Conservation (phyloP, 2,329 filamentous ascomycete species). For the Trichoderma sp. region DNA sequence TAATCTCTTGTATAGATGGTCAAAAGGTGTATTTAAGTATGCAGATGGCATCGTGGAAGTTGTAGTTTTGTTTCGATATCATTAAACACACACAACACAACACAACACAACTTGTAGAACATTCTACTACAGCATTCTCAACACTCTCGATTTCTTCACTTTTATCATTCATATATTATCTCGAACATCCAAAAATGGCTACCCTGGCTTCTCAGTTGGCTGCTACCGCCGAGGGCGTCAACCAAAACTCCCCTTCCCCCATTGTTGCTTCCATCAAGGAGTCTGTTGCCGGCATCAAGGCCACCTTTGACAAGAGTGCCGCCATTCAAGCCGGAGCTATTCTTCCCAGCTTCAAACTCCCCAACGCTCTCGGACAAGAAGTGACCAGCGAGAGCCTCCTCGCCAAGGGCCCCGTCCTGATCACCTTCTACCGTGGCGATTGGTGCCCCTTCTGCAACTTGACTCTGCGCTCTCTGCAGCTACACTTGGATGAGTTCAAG, state of each 20-base stretch:
- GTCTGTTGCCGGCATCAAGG: not conserved
- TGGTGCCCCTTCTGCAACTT: conserved; percentile 11
- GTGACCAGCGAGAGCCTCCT: not conserved
- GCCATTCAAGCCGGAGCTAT: not conserved
- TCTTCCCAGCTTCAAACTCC: not conserved
- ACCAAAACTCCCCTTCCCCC: not conserved
- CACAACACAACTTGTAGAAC: not conserved
- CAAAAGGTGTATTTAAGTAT: not conserved
- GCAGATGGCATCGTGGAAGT: not conserved
- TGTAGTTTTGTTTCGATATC: not conserved
- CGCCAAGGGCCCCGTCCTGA: conserved; percentile 2
- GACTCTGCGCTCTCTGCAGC: not conserved
- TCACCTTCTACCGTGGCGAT: conserved; percentile 5
- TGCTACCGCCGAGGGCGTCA: not conserved
- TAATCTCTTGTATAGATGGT: too few species aligned
- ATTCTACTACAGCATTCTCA: not conserved
- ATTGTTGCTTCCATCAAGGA: not conserved
- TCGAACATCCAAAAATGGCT: not conserved
- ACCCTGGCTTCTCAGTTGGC: not conserved
- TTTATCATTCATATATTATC: not conserved
- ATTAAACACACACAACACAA: not conserved
- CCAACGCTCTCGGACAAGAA: not conserved
- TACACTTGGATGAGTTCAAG: not conserved
- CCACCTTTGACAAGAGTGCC: not conserved
- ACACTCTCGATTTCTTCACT: not conserved